Evolutionary conservation across 73 alveolate genomes (phyloP), one percentile per base, ranked within the genome.

Genomic region (Blepharisma stoltei): DNA sequence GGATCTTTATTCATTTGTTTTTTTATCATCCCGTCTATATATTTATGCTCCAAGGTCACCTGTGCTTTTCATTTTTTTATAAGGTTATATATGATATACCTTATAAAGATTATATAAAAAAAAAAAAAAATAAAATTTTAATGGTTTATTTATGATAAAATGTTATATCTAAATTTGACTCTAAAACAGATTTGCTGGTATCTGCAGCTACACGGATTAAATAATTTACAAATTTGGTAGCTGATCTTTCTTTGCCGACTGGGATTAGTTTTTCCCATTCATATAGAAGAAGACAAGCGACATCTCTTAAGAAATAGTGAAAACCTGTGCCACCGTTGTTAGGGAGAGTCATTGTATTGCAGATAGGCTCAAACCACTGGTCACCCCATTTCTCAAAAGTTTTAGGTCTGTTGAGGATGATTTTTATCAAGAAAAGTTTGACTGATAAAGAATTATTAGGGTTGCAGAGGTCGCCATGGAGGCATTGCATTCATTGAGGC

Each of bases 251-350:
- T 82, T 50, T 77, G 53, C 55, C 25, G 1, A 81, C 87, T 11
- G 85, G 90, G 38, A 89, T 86, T 68, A 80, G 77, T 49, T 76
- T 77, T n/a, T 88, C 86, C 54, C 85, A 78, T 80, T 94, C 93
- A 6, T 93, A 78, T 68, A 91, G 79, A 9, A 94, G 75, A 6
- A 91, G 46, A 7, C 97, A 90, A 49, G 96, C 93, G 5, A 93
- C 90, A 88, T 96, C 99, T 83, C 99, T 88, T 70, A 93, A 83
- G 85, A 96, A 96, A 86, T 96, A 96, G 83, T 96, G 98, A 86
- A 96, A 93, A 53, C 99, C 99, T 81, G 90, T 89, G 14, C 99
- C 99, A 37, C 99, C 98, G 76, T 90, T 94, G 65, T 89, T 84
- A 77, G 90, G 92, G 41, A 88, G 95, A 18, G 83, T 83, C 6